Percentiles rank a stretch among this genome's conserved stretches.
phyloP scores from a whole-genome alignment of 2,329 filamentous ascomycete genomes.

The Clarireedia hainanense region DNA sequence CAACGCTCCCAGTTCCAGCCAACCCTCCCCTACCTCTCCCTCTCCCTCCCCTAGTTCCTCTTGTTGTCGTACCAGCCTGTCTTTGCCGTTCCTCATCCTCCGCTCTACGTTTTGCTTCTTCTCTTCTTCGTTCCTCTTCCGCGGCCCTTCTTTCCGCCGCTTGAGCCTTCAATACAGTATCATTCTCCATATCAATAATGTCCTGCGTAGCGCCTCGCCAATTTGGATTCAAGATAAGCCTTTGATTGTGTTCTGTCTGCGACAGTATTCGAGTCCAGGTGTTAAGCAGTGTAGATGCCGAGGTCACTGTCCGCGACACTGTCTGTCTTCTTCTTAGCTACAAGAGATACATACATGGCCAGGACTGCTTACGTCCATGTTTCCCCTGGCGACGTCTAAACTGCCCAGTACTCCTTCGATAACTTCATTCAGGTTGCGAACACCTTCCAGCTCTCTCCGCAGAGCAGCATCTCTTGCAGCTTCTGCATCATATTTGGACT shows the following conservation, averaged over 20 bases:
- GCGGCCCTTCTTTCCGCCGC: slow-evolving; percentile 68
- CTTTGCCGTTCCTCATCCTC: slow-evolving; percentile 49
- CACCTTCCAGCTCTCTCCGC: slow-evolving; percentile 70
- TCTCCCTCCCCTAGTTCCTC: slow-evolving; percentile 27
- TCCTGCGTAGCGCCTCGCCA: slow-evolving; percentile 90
- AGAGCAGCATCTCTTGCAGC: slow-evolving; percentile 67
- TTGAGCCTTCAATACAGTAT: slow-evolving; percentile 64
- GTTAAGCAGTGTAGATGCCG: slow-evolving; percentile 81
- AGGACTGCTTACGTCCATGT: slow-evolving; percentile 58
- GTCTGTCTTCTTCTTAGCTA: slow-evolving; percentile 43
- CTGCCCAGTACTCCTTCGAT: slow-evolving; percentile 72
- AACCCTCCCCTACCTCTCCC: slow-evolving; percentile 23
- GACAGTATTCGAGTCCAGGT: slow-evolving; percentile 95
- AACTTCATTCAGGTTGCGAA: slow-evolving; percentile 79
- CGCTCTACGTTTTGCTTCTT: slow-evolving; percentile 56
- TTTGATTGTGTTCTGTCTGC: slow-evolving; percentile 95
- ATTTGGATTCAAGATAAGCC: slow-evolving; percentile 75
- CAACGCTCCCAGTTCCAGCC: slow-evolving; percentile 21
- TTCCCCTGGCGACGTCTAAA: slow-evolving; percentile 62
- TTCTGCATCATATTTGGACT: slow-evolving; percentile 52
- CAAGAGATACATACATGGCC: not conserved
- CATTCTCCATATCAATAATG: slow-evolving; percentile 76
- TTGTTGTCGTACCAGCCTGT: slow-evolving; percentile 33
- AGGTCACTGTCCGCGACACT: slow-evolving; percentile 76
- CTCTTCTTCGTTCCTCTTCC: slow-evolving; percentile 71